Base-by-base conservation (phyloP, 2,329 filamentous ascomycete species). In the Phaeosphaeriaceae sp. region DNA sequence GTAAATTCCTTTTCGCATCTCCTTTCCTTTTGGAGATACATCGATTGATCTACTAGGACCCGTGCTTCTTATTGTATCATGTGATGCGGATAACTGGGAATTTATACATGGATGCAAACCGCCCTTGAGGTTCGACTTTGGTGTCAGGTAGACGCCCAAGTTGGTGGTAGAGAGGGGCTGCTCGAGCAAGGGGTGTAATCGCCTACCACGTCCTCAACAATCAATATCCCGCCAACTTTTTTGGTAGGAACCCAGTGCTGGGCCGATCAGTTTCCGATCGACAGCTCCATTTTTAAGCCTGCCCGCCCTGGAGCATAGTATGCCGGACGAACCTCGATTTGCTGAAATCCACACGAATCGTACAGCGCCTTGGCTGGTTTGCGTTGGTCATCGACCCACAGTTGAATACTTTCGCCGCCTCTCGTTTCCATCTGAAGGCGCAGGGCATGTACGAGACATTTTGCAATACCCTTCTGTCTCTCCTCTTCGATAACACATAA, bases 351-450 rank as follows among this genome's bases (percentile, higher is more conserved):
- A 64, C 66, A 73, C 6, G 72, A 69, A 18, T 56, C 47, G 67
- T 82, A 83, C 50, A 82, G 60, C 40, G 65, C 64, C 55, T 74
- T 71, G 6, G 81, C 79, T 50, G 74, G 68, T 29, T 68, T 59
- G 55, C 78, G 74, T 39, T 63, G 72, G 64, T 77, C 75, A 54
- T 83, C 79, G 36, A 82, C 80, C 80, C 80, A 82, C 43, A 82
- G 61, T 35, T 79, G 75, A 48, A 83, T 75, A 39, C 63, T 74
- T 54, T 74, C 70, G 61, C 78, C 81, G 42, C 77, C 78, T 63
- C 77, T 76, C 54, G 69, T 75, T 56, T 69, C 69, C 46, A 81
- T 70, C 40, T 72, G 70, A 41, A 67, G 57, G 42, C 72, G 68
- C 56, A 81, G 73, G 54, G 73, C 73, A 51, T 70, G 63, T 61